Evolutionary conservation across 2,329 filamentous ascomycete genomes (phyloP).

Genomic region (Aspergillus glaucus): DNA sequence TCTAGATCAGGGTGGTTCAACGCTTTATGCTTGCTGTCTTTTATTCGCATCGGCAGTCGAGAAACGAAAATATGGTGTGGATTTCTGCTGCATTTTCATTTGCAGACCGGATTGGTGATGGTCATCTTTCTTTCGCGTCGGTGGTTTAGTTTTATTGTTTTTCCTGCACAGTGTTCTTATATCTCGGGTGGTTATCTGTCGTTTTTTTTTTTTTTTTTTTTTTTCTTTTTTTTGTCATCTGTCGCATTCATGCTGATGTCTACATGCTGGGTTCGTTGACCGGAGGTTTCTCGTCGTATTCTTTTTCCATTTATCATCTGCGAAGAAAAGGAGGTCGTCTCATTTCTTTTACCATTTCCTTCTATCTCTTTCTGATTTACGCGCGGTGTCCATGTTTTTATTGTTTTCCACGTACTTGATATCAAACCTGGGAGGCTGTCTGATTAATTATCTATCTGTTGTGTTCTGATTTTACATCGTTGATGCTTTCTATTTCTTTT

Average conservation of each 20-base stretch:
- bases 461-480: constrained; percentile 2
- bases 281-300: background rate
- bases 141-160: constrained; percentile 6
- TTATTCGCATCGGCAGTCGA: constrained; percentile 9
- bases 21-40: constrained; percentile 1
- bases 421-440: constrained; percentile 33
- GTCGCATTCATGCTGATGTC: background rate
- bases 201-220: constrained; percentile 2
- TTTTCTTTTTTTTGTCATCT: constrained; percentile 1
- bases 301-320: constrained; percentile 1
- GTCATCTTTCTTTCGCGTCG: constrained; percentile 3
- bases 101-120: constrained; percentile 3
- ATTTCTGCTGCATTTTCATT: constrained; percentile 15
- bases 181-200: constrained; percentile 25
- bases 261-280: background rate
- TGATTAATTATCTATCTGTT: constrained; percentile 26
- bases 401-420: constrained; percentile 6
- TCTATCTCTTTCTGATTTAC: constrained; percentile 4
- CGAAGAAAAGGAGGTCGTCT: constrained; percentile 9
- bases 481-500: background rate
- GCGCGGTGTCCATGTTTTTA: constrained; percentile 6
- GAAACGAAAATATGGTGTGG: constrained; percentile 12
- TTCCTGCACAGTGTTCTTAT: constrained; percentile 5
- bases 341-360: constrained; percentile 1
- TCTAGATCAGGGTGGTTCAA: background rate